Base-by-base conservation (phyloP, 1,284 basidiomycete genomes). In the Ceratobasidium sp. region DNA sequence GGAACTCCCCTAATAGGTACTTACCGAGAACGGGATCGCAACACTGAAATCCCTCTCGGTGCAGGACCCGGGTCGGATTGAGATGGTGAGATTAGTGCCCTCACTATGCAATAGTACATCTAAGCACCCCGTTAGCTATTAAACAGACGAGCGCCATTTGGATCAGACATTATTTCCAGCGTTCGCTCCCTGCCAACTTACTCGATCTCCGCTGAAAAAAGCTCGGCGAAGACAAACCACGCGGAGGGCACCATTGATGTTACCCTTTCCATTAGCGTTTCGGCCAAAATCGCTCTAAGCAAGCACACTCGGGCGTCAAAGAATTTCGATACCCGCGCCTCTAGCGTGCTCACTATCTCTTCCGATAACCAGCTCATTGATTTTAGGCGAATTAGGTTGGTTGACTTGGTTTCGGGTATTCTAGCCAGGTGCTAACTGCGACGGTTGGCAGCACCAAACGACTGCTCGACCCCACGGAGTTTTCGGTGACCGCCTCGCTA, bases 301-400 rank as follows among this genome's bases (percentile, higher is more conserved):
- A 82, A 80, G 71, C 48, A 75, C 15, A 65, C 51, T 77, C 22
- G 75, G 81, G 78, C 77, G 76, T 67, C 74, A 62, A 89, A 87
- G 80, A 91, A 87, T 79, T 77, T 77, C 2, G 89, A 87, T 78
- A 73, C 56, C 17, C 80, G 90, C 75, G 89, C 89, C 86, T 93
- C 93, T 0, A 84, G 86, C 24, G 85, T 95, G n/a, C 81, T 94
- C 60, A 90, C 90, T 3, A 73, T 92, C 45, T 93, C 91, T 0
- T 93, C 92, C 1, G 92, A 93, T 79, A 80, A 88, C 79, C 85
- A 88, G 44, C 88, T 91, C 71, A 80, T 94, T 74, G 93, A 95
- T 80, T 94, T 92, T 79, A 89, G 93, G 53, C 87, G 91, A 41
- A 92, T 92, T 64, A 85, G 87, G 93, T 93, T 78, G 79, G 90